Evolutionary conservation across 495 filamentous ascomycete species (phyloP).

Genomic region (Penicillium coffeae): DNA sequence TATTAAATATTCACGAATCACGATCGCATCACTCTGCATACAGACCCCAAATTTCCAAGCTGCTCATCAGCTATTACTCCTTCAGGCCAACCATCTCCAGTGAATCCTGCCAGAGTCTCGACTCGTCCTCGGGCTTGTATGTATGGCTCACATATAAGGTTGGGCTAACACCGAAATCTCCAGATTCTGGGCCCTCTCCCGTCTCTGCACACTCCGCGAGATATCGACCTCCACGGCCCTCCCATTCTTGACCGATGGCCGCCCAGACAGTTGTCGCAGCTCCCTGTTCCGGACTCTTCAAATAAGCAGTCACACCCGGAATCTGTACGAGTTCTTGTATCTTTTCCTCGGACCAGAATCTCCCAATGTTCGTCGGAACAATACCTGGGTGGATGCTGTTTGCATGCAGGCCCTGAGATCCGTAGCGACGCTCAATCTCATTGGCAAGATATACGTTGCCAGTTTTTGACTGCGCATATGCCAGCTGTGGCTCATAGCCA

Average conservation of each 20-base stretch:
- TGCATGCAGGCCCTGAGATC: conserved; percentile 32
- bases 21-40: no score
- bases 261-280: conserved; percentile 43
- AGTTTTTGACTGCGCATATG: conserved; percentile 32
- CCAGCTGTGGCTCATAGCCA: conserved; percentile 25
- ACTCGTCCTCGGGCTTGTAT: background rate
- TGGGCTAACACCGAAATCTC: background rate
- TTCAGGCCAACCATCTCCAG: background rate
- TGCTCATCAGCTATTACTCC: background rate
- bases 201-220: conserved; percentile 24
- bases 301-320: conserved; percentile 12
- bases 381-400: conserved; percentile 37
- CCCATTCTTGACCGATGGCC: conserved; percentile 32
- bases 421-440: conserved; percentile 38
- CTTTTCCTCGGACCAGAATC: conserved; percentile 6
- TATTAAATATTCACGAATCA: no score
- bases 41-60: no score
- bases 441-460: conserved; percentile 37
- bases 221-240: conserved; percentile 40
- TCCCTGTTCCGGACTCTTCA: conserved; percentile 32
- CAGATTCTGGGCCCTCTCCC: background rate
- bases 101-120: background rate
- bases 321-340: conserved; percentile 15
- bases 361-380: conserved; percentile 18
- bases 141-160: background rate